Evolutionary conservation across 768 basidiomycete species (phyloP).

Genomic region (Neoboletus subvelutipes): DNA sequence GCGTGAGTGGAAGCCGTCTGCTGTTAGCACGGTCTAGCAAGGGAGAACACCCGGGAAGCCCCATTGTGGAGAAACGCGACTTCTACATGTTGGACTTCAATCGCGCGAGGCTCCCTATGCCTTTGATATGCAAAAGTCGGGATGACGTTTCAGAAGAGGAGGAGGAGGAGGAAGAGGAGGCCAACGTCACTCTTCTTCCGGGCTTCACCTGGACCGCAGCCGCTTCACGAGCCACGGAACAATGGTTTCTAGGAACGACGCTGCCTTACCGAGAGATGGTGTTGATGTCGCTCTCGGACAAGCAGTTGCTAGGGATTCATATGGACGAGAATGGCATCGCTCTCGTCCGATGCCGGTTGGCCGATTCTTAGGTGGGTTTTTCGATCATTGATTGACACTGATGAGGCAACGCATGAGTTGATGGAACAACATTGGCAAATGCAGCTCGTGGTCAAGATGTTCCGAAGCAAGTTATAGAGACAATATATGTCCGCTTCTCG

Average conservation of each 20-base stretch:
- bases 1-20: neutral
- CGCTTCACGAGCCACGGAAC: neutral
- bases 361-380: neutral
- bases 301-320: neutral
- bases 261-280: neutral
- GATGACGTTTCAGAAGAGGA: too few species aligned
- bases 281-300: neutral
- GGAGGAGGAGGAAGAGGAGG: neutral
- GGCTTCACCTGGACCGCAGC: neutral
- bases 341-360: neutral
- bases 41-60: neutral
- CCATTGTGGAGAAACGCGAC: neutral
- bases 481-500: neutral
- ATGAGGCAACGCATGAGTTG: neutral
- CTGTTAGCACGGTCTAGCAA: too few species aligned
- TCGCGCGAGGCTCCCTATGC: neutral
- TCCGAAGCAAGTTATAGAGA: neutral
- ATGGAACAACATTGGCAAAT: neutral
- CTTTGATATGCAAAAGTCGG: neutral
- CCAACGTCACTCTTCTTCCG: neutral
- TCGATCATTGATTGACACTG: neutral
- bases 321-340: neutral
- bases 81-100: neutral
- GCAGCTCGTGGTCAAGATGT: neutral
- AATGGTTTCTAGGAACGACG: neutral